Evolutionary conservation across 345 rosid species (phyloP), one percentile per base, ranked within the genome.

Genomic region (Eucalyptus cladocalyx): DNA sequence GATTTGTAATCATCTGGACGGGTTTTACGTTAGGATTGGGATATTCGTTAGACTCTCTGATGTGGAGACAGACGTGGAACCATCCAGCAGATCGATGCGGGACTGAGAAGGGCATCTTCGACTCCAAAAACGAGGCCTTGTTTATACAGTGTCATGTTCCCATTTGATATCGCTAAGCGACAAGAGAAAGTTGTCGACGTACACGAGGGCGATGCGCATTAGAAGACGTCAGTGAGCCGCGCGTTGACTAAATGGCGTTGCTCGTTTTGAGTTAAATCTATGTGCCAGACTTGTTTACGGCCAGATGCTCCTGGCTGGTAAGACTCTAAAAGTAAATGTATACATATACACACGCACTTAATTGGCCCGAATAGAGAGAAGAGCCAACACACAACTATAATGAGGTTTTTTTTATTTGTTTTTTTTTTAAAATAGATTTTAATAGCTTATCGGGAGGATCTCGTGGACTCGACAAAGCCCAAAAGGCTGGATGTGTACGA

Each of bases 341-440:
- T 34, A 17, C 19, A 32, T 14, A 65, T 32, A 15, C 37, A n/a
- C 37, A n/a, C 11, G 21, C 11, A 32, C 42, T 32, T 5, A 72
- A 72, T 37, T 34, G 81, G 81, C 81, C 43, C 23, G 24, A 72
- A 72, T 10, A 72, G 81, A 72, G 43, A 72, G 42, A 34, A 37
- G 42, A 37, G 15, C 45, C 45, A 19, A 37, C 24, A 10, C 28
- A 40, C 47, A 76, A 37, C 14, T 10, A 19, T 72, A 40, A 76
- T 40, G 83, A 11, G 15, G 28, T 23, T 19, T 37, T 6, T 69
- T 72, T 21, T 6, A 9, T 17, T 32, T 60, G 8, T 60, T 60
- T 26, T 13, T 0, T 8, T 7, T 1, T n/a, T 65, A n/a, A n/a
- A n/a, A n/a, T 65, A 65, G 37, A 14, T 8, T n/a, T n/a, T 4